A percentile compares a stretch with the other conserved stretches of the same genome.
Conservation (phyloP, 1,284 basidiomycete species). For the Caloboletus firmus region DNA sequence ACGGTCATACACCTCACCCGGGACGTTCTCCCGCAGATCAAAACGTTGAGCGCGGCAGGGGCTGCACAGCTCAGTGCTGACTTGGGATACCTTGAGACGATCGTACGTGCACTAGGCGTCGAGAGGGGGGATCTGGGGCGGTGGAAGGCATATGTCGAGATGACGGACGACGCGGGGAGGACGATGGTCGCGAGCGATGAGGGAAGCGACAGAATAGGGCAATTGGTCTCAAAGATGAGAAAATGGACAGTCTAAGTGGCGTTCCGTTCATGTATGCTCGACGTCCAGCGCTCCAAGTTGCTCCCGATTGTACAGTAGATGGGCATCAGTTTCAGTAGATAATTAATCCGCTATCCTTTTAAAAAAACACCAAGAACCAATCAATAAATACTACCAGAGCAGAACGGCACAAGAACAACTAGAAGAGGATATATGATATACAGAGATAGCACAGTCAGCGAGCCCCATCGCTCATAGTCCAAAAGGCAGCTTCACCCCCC, state of each 20-base stretch:
- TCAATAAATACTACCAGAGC: slow-evolving; percentile 20
- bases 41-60: slow-evolving; percentile 61
- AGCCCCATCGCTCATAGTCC: neutral
- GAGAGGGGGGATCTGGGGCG: slow-evolving; percentile 72
- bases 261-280: neutral
- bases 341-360: neutral
- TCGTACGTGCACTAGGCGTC: slow-evolving; percentile 88
- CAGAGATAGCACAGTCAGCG: slow-evolving; percentile 20
- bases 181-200: slow-evolving; percentile 38
- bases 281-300: neutral
- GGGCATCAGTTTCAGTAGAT: neutral
- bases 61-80: slow-evolving; percentile 86
- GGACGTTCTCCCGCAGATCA: slow-evolving; percentile 63
- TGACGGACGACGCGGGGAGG: slow-evolving; percentile 59
- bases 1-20: slow-evolving; percentile 73
- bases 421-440: slow-evolving; percentile 35
- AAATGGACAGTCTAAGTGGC: slow-evolving; percentile 42
- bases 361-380: neutral
- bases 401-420: slow-evolving; percentile 14
- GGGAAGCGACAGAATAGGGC: slow-evolving; percentile 39
- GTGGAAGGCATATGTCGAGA: slow-evolving; percentile 68
- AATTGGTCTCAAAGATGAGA: slow-evolving; percentile 50
- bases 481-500: neutral
- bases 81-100: slow-evolving; percentile 85
- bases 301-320: slow-evolving; percentile 7